Conservation (phyloP, 2,329 filamentous ascomycete species). For the Elsinoe batatas region DNA sequence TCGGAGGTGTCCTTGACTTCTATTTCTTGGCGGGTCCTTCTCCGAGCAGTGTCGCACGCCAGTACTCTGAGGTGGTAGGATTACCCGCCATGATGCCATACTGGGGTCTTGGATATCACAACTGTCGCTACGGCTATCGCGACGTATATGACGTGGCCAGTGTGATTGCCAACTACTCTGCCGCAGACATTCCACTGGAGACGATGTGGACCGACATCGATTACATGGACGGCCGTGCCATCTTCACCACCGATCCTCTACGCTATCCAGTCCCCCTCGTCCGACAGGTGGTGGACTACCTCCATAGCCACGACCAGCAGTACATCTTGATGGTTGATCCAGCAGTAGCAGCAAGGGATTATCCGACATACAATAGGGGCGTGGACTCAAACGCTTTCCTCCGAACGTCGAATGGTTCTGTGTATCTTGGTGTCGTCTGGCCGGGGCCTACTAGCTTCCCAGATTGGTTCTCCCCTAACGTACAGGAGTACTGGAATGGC, state of each 20-base stretch:
- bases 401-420: constrained; percentile 43
- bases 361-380: constrained; percentile 52
- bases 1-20: constrained; percentile 65
- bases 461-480: constrained; percentile 64
- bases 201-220: constrained; percentile 62
- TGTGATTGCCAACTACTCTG: constrained; percentile 57
- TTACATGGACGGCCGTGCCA: constrained; percentile 37
- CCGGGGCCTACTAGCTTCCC: constrained; percentile 44
- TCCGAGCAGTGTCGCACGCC: constrained; percentile 38
- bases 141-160: constrained; percentile 58
- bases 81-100: constrained; percentile 42
- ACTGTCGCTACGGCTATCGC: constrained; percentile 39
- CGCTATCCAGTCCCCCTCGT: constrained; percentile 53
- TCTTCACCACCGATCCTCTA: constrained; percentile 57
- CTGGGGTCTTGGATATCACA: constrained; percentile 45
- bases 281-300: constrained; percentile 53
- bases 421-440: constrained; percentile 62
- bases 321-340: constrained; percentile 64
- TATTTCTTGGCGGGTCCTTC: constrained; percentile 43
- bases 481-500: constrained; percentile 58
- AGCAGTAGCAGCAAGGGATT: constrained; percentile 41
- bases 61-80: constrained; percentile 43
- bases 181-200: constrained; percentile 56
- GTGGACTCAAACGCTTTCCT: constrained; percentile 47
- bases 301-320: constrained; percentile 34